Evolutionary conservation across 2,329 filamentous ascomycete species (phyloP).

Genomic region (Stachybotrys chartarum): DNA sequence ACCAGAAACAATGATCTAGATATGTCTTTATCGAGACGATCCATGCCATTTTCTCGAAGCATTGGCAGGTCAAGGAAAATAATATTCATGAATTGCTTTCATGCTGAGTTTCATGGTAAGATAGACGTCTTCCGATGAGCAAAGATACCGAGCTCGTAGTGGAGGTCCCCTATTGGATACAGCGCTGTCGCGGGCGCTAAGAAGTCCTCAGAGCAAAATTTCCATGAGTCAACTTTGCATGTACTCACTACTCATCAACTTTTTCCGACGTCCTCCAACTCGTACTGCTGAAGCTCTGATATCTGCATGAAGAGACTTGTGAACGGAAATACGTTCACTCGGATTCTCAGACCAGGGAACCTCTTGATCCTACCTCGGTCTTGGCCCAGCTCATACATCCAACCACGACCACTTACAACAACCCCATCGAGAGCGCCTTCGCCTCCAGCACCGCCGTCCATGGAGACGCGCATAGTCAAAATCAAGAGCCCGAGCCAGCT

Average conservation of each 20-base stretch:
- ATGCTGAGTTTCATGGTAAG: too few relatives aligned
- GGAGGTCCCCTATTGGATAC: too few relatives aligned
- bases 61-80: too few relatives aligned
- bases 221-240: neutral
- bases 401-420: constrained; percentile 18
- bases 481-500: constrained; percentile 21
- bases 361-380: neutral
- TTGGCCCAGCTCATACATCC: neutral
- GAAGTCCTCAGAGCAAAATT: neutral
- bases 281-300: too few relatives aligned
- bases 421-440: constrained; percentile 7
- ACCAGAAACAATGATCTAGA: too few relatives aligned
- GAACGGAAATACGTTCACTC: neutral
- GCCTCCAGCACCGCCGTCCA: constrained; percentile 12
- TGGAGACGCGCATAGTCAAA: constrained; percentile 31
- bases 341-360: neutral
- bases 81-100: too few relatives aligned
- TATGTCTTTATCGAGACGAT: too few relatives aligned
- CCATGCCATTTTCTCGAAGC: too few relatives aligned
- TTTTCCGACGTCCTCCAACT: too few relatives aligned
- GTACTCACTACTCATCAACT: neutral
- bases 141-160: too few relatives aligned
- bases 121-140: too few relatives aligned
- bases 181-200: neutral
- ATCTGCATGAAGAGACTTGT: neutral